Conservation (phyloP, 2,329 filamentous ascomycete genomes). For the Alternaria sp. region DNA sequence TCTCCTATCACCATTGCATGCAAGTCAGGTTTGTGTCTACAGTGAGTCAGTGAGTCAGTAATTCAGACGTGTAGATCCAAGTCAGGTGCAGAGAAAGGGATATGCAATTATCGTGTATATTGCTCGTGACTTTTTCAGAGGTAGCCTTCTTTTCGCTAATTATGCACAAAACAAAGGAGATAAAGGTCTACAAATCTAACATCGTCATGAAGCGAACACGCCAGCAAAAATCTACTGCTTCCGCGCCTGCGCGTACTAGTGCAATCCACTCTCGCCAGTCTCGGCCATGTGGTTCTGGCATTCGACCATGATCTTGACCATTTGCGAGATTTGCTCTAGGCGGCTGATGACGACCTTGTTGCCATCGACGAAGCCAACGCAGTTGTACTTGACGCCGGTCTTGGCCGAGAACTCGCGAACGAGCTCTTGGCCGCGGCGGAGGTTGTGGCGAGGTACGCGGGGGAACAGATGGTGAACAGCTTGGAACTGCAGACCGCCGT, state of each 20-base stretch:
- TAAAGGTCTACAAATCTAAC: constrained; percentile 1
- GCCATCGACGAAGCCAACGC: constrained; percentile 83
- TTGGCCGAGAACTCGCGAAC: constrained; percentile 83
- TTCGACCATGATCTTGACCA: constrained; percentile 65
- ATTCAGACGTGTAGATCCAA: neutral
- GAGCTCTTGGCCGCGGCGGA: constrained; percentile 74
- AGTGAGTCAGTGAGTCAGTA: neutral
- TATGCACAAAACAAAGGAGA: neutral
- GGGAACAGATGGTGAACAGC: constrained; percentile 87
- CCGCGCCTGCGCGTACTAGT: constrained; percentile 17
- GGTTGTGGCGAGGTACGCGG: constrained; percentile 82
- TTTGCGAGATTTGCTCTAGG: constrained; percentile 78
- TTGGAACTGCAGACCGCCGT: constrained; percentile 89
- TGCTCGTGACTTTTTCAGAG: neutral
- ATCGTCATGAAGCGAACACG: neutral
- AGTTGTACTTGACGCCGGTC: constrained; percentile 81
- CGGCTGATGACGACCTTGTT: constrained; percentile 80
- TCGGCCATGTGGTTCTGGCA: constrained; percentile 49
- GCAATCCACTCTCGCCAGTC: constrained; percentile 47
- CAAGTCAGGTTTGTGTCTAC: neutral
- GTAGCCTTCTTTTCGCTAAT: constrained; percentile 1
- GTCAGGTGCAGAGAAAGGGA: neutral
- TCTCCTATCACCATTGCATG: neutral
- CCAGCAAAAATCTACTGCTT: neutral
- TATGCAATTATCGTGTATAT: neutral